These are phyloP conservation scores for Abrus precatorius DNA, from an alignment of 306 rosid species.

Conservation along the genomic window DNA sequence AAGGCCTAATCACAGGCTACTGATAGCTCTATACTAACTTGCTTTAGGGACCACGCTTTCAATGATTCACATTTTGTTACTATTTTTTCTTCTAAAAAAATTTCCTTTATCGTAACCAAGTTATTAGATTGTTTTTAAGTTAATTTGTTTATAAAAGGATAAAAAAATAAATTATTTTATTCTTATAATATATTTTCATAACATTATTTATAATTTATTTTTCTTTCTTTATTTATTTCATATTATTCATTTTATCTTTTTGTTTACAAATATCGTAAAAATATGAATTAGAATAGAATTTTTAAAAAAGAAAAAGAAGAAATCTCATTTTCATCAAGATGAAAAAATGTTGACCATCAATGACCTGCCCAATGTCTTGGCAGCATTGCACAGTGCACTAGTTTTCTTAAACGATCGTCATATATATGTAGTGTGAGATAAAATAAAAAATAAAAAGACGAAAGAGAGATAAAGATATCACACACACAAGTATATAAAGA, in stretches of 20 bases:
- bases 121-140: background rate
- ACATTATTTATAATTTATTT: background rate
- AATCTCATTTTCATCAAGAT: background rate
- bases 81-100: background rate
- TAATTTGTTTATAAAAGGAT: background rate
- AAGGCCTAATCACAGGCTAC: constrained; percentile 22
- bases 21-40: constrained; percentile 32
- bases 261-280: background rate
- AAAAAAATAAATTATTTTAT: background rate
- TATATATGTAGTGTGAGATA: background rate
- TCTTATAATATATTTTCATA: background rate
- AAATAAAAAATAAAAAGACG: background rate
- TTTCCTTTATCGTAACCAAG: constrained; percentile 4
- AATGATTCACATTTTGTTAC: constrained; percentile 24
- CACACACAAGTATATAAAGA: too few species aligned
- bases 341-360: constrained; percentile 8
- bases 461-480: too few species aligned
- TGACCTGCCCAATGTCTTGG: background rate
- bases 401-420: too few species aligned
- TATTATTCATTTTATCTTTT: background rate
- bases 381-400: too few species aligned
- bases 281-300: background rate
- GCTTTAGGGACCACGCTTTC: constrained; percentile 36
- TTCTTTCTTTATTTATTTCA: background rate
- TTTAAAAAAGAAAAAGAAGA: background rate